These are phyloP conservation scores for Mycena galopus DNA, from an alignment of 768 basidiomycete species.

Conservation along the genomic window DNA sequence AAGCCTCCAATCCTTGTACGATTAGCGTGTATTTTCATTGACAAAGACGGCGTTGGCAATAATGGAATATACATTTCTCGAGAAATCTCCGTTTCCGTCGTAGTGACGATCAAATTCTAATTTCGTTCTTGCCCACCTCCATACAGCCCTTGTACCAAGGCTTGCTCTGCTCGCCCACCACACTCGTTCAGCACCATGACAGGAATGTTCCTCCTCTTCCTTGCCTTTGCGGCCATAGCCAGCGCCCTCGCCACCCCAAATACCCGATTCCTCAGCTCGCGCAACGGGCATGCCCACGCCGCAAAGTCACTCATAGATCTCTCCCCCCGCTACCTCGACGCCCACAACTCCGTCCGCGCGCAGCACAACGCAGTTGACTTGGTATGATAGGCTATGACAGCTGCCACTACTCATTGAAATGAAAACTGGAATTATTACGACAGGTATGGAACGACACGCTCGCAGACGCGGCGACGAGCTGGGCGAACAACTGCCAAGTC, in stretches of 20 bases:
- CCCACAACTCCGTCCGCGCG: conserved; percentile 64
- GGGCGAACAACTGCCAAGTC: conserved; percentile 66
- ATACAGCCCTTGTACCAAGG: background rate
- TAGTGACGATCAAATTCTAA: background rate
- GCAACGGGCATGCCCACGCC: conserved; percentile 17
- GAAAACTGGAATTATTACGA: background rate
- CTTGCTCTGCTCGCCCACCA: conserved; percentile 47
- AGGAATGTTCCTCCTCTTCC: conserved; percentile 48
- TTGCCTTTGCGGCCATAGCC: conserved; percentile 41
- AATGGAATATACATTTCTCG: too few relatives aligned
- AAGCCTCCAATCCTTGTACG: too few relatives aligned
- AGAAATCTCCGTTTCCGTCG: too few relatives aligned
- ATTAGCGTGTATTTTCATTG: too few relatives aligned
- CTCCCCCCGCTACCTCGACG: conserved; percentile 42
- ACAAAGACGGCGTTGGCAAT: too few relatives aligned
- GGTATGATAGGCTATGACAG: conserved; percentile 10
- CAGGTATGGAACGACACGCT: conserved; percentile 60
- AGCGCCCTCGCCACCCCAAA: conserved; percentile 35
- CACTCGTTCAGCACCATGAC: conserved; percentile 48
- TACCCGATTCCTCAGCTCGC: conserved; percentile 35
- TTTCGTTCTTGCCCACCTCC: background rate
- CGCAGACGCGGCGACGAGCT: conserved; percentile 60
- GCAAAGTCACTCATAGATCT: background rate
- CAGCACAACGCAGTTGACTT: conserved; percentile 57
- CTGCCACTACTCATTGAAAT: too few relatives aligned